These are phyloP conservation scores for Yarrowia galli DNA, from an alignment of 1,139 yeast genomes.

Conservation along the genomic window DNA sequence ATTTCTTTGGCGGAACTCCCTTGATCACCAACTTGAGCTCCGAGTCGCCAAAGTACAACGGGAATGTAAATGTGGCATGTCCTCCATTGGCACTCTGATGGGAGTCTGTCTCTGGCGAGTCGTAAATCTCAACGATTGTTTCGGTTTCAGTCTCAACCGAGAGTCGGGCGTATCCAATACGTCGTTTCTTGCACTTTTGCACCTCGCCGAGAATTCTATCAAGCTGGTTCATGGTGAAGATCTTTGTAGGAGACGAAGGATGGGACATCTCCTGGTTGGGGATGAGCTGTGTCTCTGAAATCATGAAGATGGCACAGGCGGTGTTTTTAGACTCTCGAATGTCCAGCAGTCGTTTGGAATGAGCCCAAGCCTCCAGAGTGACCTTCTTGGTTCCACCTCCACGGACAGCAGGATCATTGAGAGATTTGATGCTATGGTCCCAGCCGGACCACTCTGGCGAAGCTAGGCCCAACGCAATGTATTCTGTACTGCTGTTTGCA, in stretches of 20 bases:
- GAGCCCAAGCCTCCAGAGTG: conserved; percentile 28
- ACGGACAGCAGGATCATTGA: conserved; percentile 20
- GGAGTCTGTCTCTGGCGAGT: conserved; percentile 24
- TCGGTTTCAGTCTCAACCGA: conserved; percentile 13
- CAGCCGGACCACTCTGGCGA: conserved; percentile 28
- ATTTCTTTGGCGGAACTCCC: conserved; percentile 19
- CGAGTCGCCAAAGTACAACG: conserved; percentile 19
- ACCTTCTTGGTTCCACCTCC: conserved; percentile 33
- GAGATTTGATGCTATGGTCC: conserved; percentile 25
- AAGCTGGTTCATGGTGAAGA: conserved; percentile 9
- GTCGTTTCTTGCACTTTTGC: conserved; percentile 15
- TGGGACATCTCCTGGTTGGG: conserved; percentile 34
- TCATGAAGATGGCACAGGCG: conserved; percentile 29
- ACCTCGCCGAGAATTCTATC: background rate
- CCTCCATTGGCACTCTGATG: conserved; percentile 30
- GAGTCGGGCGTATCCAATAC: conserved; percentile 14
- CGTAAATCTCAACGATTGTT: conserved; percentile 21
- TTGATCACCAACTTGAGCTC: conserved; percentile 11
- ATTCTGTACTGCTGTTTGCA: conserved; percentile 6
- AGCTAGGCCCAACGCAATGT: conserved; percentile 21
- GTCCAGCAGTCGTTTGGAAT: conserved; percentile 17
- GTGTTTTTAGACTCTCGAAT: conserved; percentile 15
- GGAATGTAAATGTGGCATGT: conserved; percentile 23
- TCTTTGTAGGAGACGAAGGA: conserved; percentile 27
- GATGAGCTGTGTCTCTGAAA: conserved; percentile 12